Conservation (phyloP, 2,329 filamentous ascomycete genomes). For the Ophiosphaerella narmari region DNA sequence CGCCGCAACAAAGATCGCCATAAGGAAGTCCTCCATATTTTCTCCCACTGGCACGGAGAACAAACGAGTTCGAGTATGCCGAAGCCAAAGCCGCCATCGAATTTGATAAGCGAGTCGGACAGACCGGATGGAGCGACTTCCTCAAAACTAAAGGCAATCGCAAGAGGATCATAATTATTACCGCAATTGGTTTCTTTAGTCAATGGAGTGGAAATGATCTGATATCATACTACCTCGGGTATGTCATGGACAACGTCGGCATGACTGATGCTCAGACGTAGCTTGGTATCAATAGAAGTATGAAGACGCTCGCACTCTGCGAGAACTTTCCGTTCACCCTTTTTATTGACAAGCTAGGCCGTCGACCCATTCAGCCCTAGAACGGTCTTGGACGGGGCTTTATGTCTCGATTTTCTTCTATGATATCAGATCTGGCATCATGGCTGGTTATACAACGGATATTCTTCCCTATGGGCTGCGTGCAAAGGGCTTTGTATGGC, state of each 20-base stretch:
- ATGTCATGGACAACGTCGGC: slow-evolving; percentile 46
- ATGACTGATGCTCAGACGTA: slow-evolving; percentile 42
- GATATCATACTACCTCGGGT: slow-evolving; percentile 44
- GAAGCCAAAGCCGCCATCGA: slow-evolving; percentile 28
- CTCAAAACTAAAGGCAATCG: slow-evolving; percentile 44
- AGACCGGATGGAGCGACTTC: slow-evolving; percentile 14
- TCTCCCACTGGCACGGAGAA: slow-evolving; percentile 60
- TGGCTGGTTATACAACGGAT: slow-evolving; percentile 36
- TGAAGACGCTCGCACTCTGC: slow-evolving; percentile 48
- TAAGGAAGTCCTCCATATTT: slow-evolving; percentile 58
- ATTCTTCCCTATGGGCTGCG: slow-evolving; percentile 39
- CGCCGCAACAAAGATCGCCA: slow-evolving; percentile 58
- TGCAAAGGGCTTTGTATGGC: slow-evolving; percentile 12
- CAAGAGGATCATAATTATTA: slow-evolving; percentile 47
- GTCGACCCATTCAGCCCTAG: slow-evolving; percentile 45
- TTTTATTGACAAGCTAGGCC: slow-evolving; percentile 46
- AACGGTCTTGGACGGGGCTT: slow-evolving; percentile 7
- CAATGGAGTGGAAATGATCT: slow-evolving; percentile 50
- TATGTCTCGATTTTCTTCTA: slow-evolving; percentile 17
- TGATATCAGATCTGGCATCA: slow-evolving; percentile 14
- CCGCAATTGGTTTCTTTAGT: slow-evolving; percentile 43
- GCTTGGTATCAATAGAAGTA: slow-evolving; percentile 44
- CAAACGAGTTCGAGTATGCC: slow-evolving; percentile 31
- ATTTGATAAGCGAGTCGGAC: slow-evolving; percentile 10
- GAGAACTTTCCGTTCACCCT: slow-evolving; percentile 38